These are phyloP conservation scores for Scutellaria baicalensis DNA, from an alignment of 257 asterid species.

Conservation along the genomic window DNA sequence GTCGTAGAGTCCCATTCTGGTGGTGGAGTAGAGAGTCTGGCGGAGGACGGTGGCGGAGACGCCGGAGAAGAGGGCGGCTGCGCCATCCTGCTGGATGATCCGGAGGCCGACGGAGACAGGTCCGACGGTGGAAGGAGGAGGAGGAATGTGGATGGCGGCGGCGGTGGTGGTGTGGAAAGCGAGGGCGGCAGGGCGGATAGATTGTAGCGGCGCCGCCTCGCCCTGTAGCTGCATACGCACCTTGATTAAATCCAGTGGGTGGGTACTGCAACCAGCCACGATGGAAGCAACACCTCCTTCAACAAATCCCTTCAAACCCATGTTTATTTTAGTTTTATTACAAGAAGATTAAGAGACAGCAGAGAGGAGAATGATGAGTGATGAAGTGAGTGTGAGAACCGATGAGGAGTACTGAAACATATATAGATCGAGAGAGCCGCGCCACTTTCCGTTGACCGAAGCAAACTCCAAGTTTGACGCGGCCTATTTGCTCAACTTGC, in stretches of 20 bases:
- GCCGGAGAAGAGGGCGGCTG: conserved; percentile 51
- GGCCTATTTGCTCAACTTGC: no score
- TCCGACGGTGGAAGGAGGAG: conserved; percentile 34
- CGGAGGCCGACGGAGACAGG: conserved; percentile 38
- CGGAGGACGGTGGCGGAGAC: conserved; percentile 70
- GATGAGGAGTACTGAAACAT: background rate
- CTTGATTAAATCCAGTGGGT: conserved; percentile 49
- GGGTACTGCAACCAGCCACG: conserved; percentile 63
- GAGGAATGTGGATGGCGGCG: conserved; percentile 6
- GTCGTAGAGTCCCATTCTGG: conserved; percentile 66
- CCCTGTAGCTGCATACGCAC: conserved; percentile 71
- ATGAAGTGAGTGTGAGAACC: background rate
- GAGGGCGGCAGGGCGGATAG: conserved; percentile 42
- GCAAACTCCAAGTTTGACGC: no score
- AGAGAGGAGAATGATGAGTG: background rate
- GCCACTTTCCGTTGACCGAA: no score
- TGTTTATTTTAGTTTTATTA: background rate
- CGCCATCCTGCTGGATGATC: conserved; percentile 51
- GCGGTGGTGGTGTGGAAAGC: conserved; percentile 19
- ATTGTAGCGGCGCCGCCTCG: conserved; percentile 18
- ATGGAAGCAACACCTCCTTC: conserved; percentile 66
- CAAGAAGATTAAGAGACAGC: background rate
- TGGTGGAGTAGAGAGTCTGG: conserved; percentile 55
- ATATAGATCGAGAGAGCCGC: no score
- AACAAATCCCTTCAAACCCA: conserved; percentile 38